Evolutionary conservation across 768 basidiomycete species (phyloP), one percentile per base, ranked within the genome.

Genomic region (Nidula microcarpa): DNA sequence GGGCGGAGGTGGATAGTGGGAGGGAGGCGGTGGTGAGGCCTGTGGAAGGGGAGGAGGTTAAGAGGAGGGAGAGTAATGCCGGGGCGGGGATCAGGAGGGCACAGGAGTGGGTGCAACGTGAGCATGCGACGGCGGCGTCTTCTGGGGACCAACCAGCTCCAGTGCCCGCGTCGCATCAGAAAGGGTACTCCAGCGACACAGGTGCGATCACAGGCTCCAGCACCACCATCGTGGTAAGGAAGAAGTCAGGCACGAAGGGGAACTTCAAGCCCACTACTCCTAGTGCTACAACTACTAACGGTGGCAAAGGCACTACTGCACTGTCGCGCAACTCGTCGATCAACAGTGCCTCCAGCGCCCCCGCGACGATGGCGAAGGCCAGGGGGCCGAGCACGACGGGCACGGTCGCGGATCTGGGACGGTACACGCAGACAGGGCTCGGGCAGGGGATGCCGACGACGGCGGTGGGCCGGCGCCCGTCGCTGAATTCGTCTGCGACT

Each of bases 241-340:
- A 46, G 44, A 14, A 46, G 44, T 16, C 44, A 46, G 13, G 10
- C 13, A 46, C 44, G 44, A 46, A 30, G 44, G 44, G 14, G 14
- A 46, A 46, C 14, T 10, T 5, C 2, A 41, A 23, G 23, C 23
- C 23, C 23, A 2, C 23, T 23, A 3, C 23, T 23, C 23, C 23
- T 23, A 23, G 23, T 23, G 23, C 23, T 23, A 23, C 23, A 23
- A 3, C 23, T 23, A 23, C 23, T 3, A 23, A 23, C 23, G 39
- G 39, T 11, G 39, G 39, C 16, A 41, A 41, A 41, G 39, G 39
- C 39, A 41, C 11, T 41, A 41, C 16, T 41, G 51, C 35, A 16
- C 49, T 72, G 39, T 66, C 65, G 4, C 60, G 72, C 39, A 68
- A 69, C 41, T 60, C 64, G 2, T 73, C 71, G 10, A 47, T 73